Conservation (phyloP, 2,329 filamentous ascomycete species). For the Xylariales sp. region DNA sequence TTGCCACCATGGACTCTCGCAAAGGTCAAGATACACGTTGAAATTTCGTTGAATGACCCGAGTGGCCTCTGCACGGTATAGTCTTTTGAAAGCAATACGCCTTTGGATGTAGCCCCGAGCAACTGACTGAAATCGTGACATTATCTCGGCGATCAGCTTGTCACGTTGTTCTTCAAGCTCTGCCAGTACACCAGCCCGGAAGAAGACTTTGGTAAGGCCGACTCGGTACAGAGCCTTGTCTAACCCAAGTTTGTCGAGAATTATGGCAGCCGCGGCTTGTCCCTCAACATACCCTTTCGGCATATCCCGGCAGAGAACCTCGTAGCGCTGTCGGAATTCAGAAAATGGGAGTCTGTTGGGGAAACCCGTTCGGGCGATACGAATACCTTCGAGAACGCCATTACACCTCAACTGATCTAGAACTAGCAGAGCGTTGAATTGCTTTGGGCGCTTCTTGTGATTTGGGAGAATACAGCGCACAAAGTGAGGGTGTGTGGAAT, state of each 20-base stretch:
- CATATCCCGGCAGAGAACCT: conserved; percentile 85
- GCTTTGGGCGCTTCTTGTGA: conserved; percentile 94
- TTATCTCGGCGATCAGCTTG: conserved; percentile 86
- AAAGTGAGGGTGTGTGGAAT: conserved; percentile 96
- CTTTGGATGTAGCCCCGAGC: conserved; percentile 87
- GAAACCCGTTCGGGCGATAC: conserved; percentile 94
- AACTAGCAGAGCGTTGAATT: conserved; percentile 86
- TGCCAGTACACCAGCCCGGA: conserved; percentile 90
- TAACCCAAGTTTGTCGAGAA: conserved; percentile 83
- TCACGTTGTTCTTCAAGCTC: conserved; percentile 96
- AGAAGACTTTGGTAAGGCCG: conserved; percentile 95
- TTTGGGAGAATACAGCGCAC: conserved; percentile 97
- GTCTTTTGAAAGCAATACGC: conserved; percentile 82
- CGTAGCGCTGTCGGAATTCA: conserved; percentile 93
- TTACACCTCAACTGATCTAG: conserved; percentile 97
- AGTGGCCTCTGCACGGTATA: conserved; percentile 92
- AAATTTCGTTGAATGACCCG: conserved; percentile 94
- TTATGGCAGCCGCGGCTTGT: conserved; percentile 76
- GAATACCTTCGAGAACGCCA: conserved; percentile 97
- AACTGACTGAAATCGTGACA: conserved; percentile 87
- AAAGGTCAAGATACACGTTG: conserved; percentile 83
- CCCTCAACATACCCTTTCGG: conserved; percentile 89
- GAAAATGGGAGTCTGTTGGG: conserved; percentile 88
- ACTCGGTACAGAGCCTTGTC: conserved; percentile 87
- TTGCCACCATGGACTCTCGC: conserved; percentile 95